Percentiles rank a stretch among this genome's conserved stretches.
phyloP scores from a whole-genome alignment of 2,329 filamentous ascomycete species.

The Fusarium tanahbumbuense region DNA sequence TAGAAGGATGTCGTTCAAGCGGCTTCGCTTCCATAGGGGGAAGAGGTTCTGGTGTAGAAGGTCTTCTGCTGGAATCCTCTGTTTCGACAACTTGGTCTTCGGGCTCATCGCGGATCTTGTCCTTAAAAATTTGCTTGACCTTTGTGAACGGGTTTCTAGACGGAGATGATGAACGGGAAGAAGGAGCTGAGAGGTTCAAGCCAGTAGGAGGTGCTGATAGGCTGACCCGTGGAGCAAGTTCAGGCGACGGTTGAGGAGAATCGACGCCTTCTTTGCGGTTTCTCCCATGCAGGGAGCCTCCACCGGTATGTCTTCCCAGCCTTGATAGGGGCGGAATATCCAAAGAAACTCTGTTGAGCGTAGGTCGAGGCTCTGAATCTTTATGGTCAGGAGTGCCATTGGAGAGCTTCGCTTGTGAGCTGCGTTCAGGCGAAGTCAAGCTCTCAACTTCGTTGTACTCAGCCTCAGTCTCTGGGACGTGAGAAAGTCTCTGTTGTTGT shows the following conservation, averaged over 20 bases:
- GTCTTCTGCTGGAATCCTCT: slow-evolving; percentile 48
- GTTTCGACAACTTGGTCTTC: slow-evolving; percentile 50
- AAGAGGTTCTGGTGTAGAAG: slow-evolving; percentile 45
- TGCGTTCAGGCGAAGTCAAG: slow-evolving; percentile 50
- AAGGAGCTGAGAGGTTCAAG: slow-evolving; percentile 71
- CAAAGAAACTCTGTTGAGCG: slow-evolving; percentile 34
- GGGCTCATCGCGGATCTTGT: slow-evolving; percentile 62
- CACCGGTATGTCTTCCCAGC: slow-evolving; percentile 58
- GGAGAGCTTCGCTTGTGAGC: slow-evolving; percentile 42
- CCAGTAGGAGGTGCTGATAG: slow-evolving; percentile 68
- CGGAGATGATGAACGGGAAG: slow-evolving; percentile 73
- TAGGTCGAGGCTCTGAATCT: slow-evolving; percentile 53
- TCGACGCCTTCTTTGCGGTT: slow-evolving; percentile 58
- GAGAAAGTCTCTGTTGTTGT: slow-evolving; percentile 53
- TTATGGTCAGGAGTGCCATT: slow-evolving; percentile 54
- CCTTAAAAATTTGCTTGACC: slow-evolving; percentile 67
- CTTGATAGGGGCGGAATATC: slow-evolving; percentile 44
- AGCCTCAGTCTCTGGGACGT: slow-evolving; percentile 49
- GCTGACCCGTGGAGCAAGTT: slow-evolving; percentile 60
- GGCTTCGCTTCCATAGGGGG: slow-evolving; percentile 50
- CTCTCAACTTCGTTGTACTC: slow-evolving; percentile 51
- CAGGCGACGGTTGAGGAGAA: slow-evolving; percentile 64
- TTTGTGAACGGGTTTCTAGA: slow-evolving; percentile 68
- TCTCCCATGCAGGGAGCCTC: slow-evolving; percentile 57
- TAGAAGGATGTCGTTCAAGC: slow-evolving; percentile 43